Conservation (phyloP, 2,329 filamentous ascomycete species). For the Alternaria sp. region DNA sequence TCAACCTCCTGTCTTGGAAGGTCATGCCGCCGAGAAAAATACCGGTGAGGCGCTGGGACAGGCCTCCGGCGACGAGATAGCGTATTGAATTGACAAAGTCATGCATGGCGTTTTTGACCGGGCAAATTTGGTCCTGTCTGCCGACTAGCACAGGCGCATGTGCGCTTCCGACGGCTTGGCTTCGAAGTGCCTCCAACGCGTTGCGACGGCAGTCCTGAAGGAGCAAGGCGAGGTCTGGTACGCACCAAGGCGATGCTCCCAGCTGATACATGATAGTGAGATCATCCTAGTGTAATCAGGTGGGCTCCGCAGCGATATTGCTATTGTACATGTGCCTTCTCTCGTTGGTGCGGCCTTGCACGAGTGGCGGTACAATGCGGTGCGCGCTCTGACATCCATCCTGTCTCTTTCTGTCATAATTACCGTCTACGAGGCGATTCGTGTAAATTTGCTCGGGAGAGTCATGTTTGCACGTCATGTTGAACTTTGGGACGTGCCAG, state of each 20-base stretch:
- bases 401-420: slow-evolving; percentile 3
- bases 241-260: slow-evolving; percentile 6
- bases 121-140: slow-evolving; percentile 13
- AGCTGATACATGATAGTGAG: not conserved
- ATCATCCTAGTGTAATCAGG: not conserved
- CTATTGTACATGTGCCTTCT: not conserved
- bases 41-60: slow-evolving; percentile 16
- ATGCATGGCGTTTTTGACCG: slow-evolving; percentile 6
- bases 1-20: slow-evolving; percentile 26
- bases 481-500: not conserved
- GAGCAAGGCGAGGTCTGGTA: slow-evolving; percentile 2
- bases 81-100: slow-evolving; percentile 2
- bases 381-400: not conserved
- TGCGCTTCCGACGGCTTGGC: slow-evolving; percentile 14
- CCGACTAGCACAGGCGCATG: slow-evolving; percentile 14
- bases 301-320: not conserved
- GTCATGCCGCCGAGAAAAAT: slow-evolving; percentile 14
- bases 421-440: not conserved
- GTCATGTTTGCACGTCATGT: not conserved
- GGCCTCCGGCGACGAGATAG: slow-evolving; percentile 17
- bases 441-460: not conserved
- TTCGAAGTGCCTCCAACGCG: slow-evolving; percentile 13
- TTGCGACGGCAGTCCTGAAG: slow-evolving; percentile 3
- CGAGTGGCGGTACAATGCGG: not conserved
- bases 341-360: not conserved